Conservation (phyloP, 1,284 basidiomycete species). For the Ceratobasidium sp. region DNA sequence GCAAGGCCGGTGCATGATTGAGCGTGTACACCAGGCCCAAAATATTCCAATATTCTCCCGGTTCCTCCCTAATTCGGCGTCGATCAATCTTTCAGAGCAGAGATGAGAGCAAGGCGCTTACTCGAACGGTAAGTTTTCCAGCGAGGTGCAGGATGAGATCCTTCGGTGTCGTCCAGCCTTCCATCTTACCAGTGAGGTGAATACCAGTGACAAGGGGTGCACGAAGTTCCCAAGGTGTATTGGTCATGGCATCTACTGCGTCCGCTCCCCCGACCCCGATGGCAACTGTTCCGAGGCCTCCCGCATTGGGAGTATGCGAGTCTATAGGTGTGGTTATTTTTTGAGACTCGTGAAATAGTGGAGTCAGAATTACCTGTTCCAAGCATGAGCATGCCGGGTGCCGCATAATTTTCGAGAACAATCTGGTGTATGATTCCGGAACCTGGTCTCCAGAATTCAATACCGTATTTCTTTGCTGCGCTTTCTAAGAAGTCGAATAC, state of each 20-base stretch:
- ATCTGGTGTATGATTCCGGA: constrained; percentile 99
- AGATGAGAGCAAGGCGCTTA: constrained; percentile 55
- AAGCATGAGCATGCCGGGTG: constrained; percentile 99
- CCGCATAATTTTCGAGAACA: constrained; percentile 98
- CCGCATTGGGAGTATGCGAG: constrained; percentile 99
- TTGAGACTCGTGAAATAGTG: too few species aligned
- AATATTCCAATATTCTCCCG: constrained; percentile 96
- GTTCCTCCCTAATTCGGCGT: constrained; percentile 79
- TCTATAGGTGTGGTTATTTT: constrained; percentile 57
- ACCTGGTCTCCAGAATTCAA: constrained; percentile 99
- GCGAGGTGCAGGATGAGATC: constrained; percentile 95
- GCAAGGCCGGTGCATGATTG: constrained; percentile 97
- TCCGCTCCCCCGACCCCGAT: constrained; percentile 99
- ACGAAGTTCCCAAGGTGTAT: constrained; percentile 98
- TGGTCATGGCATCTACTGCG: constrained; percentile 98
- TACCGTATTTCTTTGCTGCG: constrained; percentile 93
- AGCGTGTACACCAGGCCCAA: constrained; percentile 89
- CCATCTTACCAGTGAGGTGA: constrained; percentile 93
- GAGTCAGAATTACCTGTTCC: constrained; percentile 74
- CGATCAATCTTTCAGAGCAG: background rate
- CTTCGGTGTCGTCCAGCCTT: constrained; percentile 98
- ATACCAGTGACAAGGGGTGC: constrained; percentile 98
- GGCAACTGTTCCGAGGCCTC: constrained; percentile 98
- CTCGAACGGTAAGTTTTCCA: constrained; percentile 92
- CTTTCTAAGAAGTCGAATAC: constrained; percentile 98